These are phyloP conservation scores for Kwoniella pini DNA, from an alignment of 768 basidiomycete genomes.

Conservation along the genomic window DNA sequence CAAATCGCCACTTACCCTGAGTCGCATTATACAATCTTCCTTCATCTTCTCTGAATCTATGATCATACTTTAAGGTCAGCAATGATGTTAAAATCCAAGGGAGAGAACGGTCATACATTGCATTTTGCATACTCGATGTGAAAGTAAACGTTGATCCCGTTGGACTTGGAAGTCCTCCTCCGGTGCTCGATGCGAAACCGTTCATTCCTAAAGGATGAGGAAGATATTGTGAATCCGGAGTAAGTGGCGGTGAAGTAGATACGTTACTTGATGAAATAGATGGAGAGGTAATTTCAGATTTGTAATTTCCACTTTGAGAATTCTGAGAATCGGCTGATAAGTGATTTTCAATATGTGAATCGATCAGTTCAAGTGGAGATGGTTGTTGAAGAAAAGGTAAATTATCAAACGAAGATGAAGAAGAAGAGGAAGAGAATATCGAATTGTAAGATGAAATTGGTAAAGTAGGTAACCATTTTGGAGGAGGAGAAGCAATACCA, in stretches of 20 bases:
- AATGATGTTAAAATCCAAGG: too few relatives aligned
- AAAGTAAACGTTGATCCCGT: constrained; percentile 6
- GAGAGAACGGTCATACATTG: neutral
- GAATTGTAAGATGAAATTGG: neutral
- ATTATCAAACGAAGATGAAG: too few relatives aligned
- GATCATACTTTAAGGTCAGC: neutral
- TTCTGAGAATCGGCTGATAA: too few relatives aligned
- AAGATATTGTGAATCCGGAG: neutral
- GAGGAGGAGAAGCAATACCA: constrained; percentile 1
- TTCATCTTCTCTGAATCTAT: constrained; percentile 5
- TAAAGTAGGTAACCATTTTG: constrained; percentile 6
- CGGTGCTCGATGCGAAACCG: neutral
- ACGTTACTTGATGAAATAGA: neutral
- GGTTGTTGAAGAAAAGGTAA: constrained; percentile 1
- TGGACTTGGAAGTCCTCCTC: neutral
- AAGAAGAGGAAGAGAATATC: too few relatives aligned
- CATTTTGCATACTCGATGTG: constrained; percentile 8
- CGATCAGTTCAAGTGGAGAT: neutral
- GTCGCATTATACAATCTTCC: constrained; percentile 10
- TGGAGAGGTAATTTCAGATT: too few relatives aligned
- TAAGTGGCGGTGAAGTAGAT: constrained; percentile 1
- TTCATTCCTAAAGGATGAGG: neutral
- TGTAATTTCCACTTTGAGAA: too few relatives aligned
- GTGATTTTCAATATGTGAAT: neutral
- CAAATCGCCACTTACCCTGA: constrained; percentile 6